Base-by-base conservation (phyloP, 192 early-diverging fungal species). In the Powellomyces hirtus region DNA sequence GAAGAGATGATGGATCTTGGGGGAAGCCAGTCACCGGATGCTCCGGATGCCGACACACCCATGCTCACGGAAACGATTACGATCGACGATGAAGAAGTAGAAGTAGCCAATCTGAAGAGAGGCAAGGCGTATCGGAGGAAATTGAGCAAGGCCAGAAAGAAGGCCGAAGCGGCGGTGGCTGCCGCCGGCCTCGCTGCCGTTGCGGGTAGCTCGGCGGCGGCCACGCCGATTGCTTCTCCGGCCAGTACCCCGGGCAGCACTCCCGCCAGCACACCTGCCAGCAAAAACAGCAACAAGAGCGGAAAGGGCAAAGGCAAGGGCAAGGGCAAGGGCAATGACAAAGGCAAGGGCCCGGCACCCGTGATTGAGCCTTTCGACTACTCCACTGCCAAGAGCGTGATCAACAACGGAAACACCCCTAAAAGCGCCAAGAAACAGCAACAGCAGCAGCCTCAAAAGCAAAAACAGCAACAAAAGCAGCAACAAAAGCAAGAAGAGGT, bases 301-400 rank as follows among this genome's bases (percentile, higher is more conserved):
- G 24, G 13, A 8, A 31, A 46, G 26, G 22, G 5, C 2, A 31
- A 26, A 16, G 18, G 1, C 22, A 2, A 22, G 3, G 33, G 16
- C 4, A 1, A 29, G 20, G 22, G n/a, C n/a, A 51, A 64, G 44
- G 13, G 51, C 44, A 14, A 14, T 4, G 35, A 33, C 13, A 13
- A 64, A 5, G 36, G 5, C 44, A n/a, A 29, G 27, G 24, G 13
- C 7, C 27, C 53, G 29, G 27, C 31, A 29, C 27, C 29, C 26
- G 42, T 59, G 16, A 44, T 69, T 38, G 55, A 45, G 38, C 72
- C 72, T 3, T 74, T 62, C 49, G 72, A 74, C 31, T 74, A 74
- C 40, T 55, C 51, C 11, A 66, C 37, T 11, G 59, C 37, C 6
- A 34, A 27, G 29, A 56, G 53, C 26, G 53, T 56, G 5, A 16